Evolutionary conservation across 2,329 filamentous ascomycete genomes (phyloP), one percentile per base, ranked within the genome.

Genomic region (Fusarium sp.): DNA sequence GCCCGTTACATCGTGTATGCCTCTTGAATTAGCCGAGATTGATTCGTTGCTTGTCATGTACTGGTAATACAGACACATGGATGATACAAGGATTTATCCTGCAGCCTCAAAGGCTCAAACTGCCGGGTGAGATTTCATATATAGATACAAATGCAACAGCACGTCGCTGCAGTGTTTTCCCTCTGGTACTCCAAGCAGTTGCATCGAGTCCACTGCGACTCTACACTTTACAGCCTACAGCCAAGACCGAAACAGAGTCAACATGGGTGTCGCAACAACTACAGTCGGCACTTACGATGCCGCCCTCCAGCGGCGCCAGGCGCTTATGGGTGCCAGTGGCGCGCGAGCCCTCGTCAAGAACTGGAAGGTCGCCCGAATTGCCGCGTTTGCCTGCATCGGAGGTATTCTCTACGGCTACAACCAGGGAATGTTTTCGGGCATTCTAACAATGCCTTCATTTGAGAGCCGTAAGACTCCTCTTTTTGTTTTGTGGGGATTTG

Each of bases 351-450:
- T 91, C 48, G 78, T 90, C 20, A 90, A 89, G 80, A 91, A 91
- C 76, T 87, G 86, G 77, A 88, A 86, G 48, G 89, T 91, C 22
- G 89, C 90, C 73, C 83, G 86, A n/a, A 87, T 91, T 66, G 88
- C 89, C 4, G 82, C 87, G 47, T 91, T 91, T 78, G 89, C 90
- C 12, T 91, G 89, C 69, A 89, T 91, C 47, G 90, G 90, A 26
- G 89, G 90, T 59, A 83, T 90, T 6, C 82, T 90, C 3, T 90
- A 93, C 79, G 91, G 93, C 26, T 94, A 94, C 82, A 94, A 94
- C 78, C 91, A 94, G 80, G 93, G 92, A 65, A 80, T 81, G 79
- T 80, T 81, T 36, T 81, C 89, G n/a, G 92, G 92, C 31, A 89
- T 95, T 13, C 80, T 90, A 14, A 85, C 85, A 22, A 90, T 90